Base-by-base conservation (phyloP, 345 rosid species). In the Syzygium aqueum region DNA sequence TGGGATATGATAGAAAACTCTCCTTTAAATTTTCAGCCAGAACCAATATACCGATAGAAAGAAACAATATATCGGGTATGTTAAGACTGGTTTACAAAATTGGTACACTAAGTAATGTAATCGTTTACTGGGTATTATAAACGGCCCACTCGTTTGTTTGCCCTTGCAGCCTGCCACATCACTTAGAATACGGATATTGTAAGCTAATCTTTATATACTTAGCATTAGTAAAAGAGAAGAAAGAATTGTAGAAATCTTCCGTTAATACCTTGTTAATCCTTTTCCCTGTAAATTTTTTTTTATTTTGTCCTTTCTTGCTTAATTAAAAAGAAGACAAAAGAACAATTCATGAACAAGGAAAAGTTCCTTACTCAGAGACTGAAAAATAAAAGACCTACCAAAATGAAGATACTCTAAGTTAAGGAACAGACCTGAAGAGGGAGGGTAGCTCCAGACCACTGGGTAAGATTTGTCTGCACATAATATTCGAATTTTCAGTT, bases 371-470 rank as follows among this genome's bases (percentile, higher is more conserved):
- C 49, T 73, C 57, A 63, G 25, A 63, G 80, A 86, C 84, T 9
- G 49, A 73, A 46, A 67, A 23, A 65, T 22, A 65, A 63, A 59
- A 30, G 53, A 46, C 51, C 40, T 7, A 53, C 11, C 46, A 54
- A 67, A 53, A 22, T 61, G 33, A 73, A 77, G 77, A 57, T 51
- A 17, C 37, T 50, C 43, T n/a, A 22, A 53, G n/a, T n/a, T 59
- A 51, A 84, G 54, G 37, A 49, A 89, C 87, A 85, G 86, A 97
- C 99, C 98, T 97, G 99, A 89, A 97, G 98, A 87, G 99, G 99
- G 89, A 96, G 92, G 91, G 92, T 94, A 89, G 99, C 97, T 91
- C 99, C 99, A 86, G 99, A 94, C 98, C 99, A 97, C 88, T 92
- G 96, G 57, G 98, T 95, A 84, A 97, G 96, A 89, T 95, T 97